These are phyloP conservation scores for Linderina pennispora DNA, from an alignment of 192 early-diverging fungal genomes.

Conservation along the genomic window DNA sequence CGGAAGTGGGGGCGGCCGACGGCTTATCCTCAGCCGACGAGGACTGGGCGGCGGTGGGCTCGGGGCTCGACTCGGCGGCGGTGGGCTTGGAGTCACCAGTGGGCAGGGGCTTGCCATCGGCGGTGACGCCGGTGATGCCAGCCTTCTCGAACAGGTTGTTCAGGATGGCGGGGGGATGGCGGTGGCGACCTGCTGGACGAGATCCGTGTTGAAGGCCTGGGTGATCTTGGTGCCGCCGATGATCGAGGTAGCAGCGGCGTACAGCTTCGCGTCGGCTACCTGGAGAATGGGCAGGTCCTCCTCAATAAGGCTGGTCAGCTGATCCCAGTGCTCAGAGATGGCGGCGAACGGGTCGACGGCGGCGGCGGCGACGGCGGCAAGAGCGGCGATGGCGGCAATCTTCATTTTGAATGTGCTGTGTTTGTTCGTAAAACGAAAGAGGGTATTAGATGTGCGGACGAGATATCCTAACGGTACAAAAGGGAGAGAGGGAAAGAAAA, in stretches of 20 bases:
- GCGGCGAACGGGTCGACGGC: too few species aligned
- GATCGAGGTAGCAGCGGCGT: constrained; percentile 27
- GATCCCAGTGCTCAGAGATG: constrained; percentile 28
- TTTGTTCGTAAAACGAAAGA: constrained; percentile 6
- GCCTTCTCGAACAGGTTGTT: constrained; percentile 35
- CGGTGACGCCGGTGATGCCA: constrained; percentile 29
- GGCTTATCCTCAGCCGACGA: constrained; percentile 3
- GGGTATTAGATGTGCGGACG: too few species aligned
- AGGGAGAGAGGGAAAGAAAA: too few species aligned
- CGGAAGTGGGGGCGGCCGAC: constrained; percentile 2
- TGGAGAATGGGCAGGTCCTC: constrained; percentile 25
- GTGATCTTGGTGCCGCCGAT: constrained; percentile 35
- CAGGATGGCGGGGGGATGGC: constrained; percentile 36
- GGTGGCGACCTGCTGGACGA: constrained; percentile 42
- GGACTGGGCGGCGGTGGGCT: background rate
- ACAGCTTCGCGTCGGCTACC: constrained; percentile 30
- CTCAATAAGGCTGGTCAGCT: constrained; percentile 28
- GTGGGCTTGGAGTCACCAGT: background rate
- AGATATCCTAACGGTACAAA: too few species aligned
- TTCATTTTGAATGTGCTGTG: constrained; percentile 18
- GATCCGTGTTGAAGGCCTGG: constrained; percentile 14
- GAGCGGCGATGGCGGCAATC: constrained; percentile 19
- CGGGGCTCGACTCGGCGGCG: background rate
- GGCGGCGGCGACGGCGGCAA: constrained; percentile 2
- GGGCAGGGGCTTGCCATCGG: constrained; percentile 33